Percentiles rank a stretch among this genome's conserved stretches.
Conservation (phyloP, 2,329 filamentous ascomycete species). For the Microdochium nivale region DNA sequence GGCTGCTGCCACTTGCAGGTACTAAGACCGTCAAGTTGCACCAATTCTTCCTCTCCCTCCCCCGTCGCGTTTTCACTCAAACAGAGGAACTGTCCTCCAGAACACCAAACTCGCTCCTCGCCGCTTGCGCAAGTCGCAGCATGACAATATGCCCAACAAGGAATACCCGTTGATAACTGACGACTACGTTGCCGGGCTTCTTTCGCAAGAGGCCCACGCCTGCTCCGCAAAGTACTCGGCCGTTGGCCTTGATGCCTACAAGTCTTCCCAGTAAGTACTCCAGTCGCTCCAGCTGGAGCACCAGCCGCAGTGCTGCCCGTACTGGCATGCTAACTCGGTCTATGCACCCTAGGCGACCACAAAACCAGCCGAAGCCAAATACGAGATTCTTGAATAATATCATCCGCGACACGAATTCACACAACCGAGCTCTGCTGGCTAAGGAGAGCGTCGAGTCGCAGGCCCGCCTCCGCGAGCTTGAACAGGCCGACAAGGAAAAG, state of each 20-base stretch:
- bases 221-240: slow-evolving; percentile 66
- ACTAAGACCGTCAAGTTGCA: not conserved
- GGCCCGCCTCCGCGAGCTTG: slow-evolving; percentile 57
- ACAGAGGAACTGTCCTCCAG: not conserved
- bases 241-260: slow-evolving; percentile 62
- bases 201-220: slow-evolving; percentile 70
- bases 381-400: slow-evolving; percentile 83
- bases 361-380: slow-evolving; percentile 75
- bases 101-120: not conserved
- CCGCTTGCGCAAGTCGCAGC: not conserved
- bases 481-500: slow-evolving; percentile 35
- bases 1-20: not conserved
- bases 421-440: slow-evolving; percentile 79
- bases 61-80: not conserved
- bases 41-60: not conserved
- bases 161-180: slow-evolving; percentile 49
- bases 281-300: slow-evolving; percentile 1
- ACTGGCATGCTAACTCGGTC: slow-evolving; percentile 6
- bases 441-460: slow-evolving; percentile 76
- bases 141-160: slow-evolving; percentile 29
- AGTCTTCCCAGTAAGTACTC: slow-evolving; percentile 33
- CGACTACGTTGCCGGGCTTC: slow-evolving; percentile 70
- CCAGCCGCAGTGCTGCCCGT: slow-evolving; percentile 7
- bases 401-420: slow-evolving; percentile 76
- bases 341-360: slow-evolving; percentile 38